Evolutionary conservation across 306 rosid species (phyloP), one percentile per base, ranked within the genome.

Genomic region (Ziziphus jujuba): DNA sequence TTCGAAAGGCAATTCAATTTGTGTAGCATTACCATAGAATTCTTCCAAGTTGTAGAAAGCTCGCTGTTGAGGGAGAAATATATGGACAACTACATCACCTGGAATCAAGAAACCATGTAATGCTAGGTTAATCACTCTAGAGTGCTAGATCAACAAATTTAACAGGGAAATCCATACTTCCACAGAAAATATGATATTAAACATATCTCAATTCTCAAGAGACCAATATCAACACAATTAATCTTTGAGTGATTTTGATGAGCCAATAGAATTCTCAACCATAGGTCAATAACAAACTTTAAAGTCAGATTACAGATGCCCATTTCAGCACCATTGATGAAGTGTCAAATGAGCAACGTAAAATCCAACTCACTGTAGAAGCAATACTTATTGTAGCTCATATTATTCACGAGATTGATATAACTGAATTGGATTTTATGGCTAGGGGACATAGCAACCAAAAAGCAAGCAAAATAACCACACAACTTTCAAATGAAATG

Each of bases 31-130:
- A 12, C 67, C 96, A 34, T 90, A 93, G 66, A 93, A 93, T 71
- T 93, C 98, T 75, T 93, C 98, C 84, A 92, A 81, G 71, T 92
- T 92, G 89, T 92, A 92, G 83, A 87, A 92, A 50, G 72, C 86
- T 72, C 98, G 84, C 54, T 87, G 91, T 56, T 49, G 87, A 5
- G 98, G 98, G 81, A 92, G 98, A 81, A 92, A 92, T 72, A 92
- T 83, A 71, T 92, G 98, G 75, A 92, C 61, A 13, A 92, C 90
- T 36, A 90, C 96, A 75, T 92, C 98, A 76, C 98, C 97, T 93
- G 90, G 66, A 63, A 77, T 28, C 73, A 72, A 59, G 69, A 74
- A 43, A 71, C 4, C 44, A 51, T 63, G 21, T 15, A 28, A 45
- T 40, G 14, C 45, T 40, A 40, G 45, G 15, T 40, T 40, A 40